Conservation (phyloP, 176 grass and related monocot genomes). For the Saccharum spontaneum region DNA sequence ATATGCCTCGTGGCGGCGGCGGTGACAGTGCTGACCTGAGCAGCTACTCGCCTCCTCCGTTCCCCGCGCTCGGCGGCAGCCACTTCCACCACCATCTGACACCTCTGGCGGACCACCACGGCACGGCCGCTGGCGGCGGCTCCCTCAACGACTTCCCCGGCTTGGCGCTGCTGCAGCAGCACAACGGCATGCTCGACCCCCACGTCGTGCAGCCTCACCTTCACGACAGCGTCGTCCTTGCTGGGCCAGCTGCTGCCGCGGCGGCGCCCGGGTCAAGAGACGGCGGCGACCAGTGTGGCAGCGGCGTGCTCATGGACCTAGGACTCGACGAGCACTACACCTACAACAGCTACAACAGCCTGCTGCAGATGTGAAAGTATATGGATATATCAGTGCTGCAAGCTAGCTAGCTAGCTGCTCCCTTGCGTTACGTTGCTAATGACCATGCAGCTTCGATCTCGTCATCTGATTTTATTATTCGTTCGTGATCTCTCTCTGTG, state of each 20-base stretch:
- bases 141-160: conserved; percentile 13
- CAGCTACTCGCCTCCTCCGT: conserved; percentile 39
- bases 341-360: conserved; percentile 44
- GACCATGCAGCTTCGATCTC: neutral
- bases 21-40: neutral
- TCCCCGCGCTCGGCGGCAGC: conserved; percentile 20
- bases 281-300: conserved; percentile 34
- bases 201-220: conserved; percentile 34
- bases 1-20: conserved; percentile 9
- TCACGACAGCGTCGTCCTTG: neutral
- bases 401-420: neutral
- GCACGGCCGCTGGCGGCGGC: neutral
- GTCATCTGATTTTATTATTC: conserved; percentile 33
- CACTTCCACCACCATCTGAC: conserved; percentile 18
- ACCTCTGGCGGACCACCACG: neutral
- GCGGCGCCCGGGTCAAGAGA: neutral
- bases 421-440: conserved; percentile 23
- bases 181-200: conserved; percentile 31
- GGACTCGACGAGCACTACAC: conserved; percentile 50
- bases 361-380: conserved; percentile 42
- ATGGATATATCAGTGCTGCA: neutral
- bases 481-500: conserved; percentile 42
- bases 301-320: conserved; percentile 43
- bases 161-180: conserved; percentile 37
- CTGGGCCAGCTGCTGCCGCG: neutral